phyloP scores from a whole-genome alignment of 768 basidiomycete genomes.

The Suillus alpinus region DNA sequence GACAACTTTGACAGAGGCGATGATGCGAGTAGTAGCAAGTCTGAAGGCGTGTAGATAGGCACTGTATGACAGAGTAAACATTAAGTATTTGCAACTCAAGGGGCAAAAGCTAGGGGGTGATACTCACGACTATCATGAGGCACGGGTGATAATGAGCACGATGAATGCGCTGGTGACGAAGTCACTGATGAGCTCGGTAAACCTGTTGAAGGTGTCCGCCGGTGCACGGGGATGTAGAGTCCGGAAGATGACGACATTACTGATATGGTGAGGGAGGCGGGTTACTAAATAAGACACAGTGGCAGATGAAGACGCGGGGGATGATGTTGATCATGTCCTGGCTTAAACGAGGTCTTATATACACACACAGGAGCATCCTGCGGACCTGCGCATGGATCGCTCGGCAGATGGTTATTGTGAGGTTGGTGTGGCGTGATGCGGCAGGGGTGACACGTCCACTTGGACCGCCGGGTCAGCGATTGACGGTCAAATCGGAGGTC shows the following conservation, averaged over 20 bases:
- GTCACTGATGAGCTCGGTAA: conserved; percentile 16
- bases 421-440: background rate
- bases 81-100: background rate
- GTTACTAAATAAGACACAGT: background rate
- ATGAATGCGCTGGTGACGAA: conserved; percentile 15
- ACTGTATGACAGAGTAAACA: background rate
- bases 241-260: conserved; percentile 26
- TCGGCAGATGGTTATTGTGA: conserved; percentile 5
- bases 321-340: background rate
- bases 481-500: background rate
- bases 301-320: background rate
- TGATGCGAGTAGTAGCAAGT: conserved; percentile 23
- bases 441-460: background rate
- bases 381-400: background rate
- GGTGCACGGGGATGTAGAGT: conserved; percentile 43
- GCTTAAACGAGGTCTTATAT: conserved; percentile 1
- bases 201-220: conserved; percentile 20
- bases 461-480: conserved; percentile 5
- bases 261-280: conserved; percentile 8
- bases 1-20: conserved; percentile 22
- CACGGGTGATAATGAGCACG: background rate
- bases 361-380: background rate
- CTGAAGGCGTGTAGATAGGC: conserved; percentile 23
- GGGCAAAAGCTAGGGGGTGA: background rate
- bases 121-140: conserved; percentile 11